Base-by-base conservation (phyloP, 164 flowering plant genomes). In the Brasenia schreberi region DNA sequence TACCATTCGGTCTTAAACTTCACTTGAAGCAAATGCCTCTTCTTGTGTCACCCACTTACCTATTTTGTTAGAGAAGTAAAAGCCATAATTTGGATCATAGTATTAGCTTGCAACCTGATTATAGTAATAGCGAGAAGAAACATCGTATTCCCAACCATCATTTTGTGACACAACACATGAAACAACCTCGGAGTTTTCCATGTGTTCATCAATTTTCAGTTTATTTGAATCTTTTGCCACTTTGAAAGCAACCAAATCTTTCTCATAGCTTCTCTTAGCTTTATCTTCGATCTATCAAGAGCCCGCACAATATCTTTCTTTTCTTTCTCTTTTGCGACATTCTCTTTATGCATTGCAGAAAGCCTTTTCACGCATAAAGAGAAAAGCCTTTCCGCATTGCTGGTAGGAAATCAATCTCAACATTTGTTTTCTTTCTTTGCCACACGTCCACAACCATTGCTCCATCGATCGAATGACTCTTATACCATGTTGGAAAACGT, bases 231-330 rank as follows among this genome's bases (percentile, higher is more conserved):
- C 81, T 73, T 84, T 82, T 44, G 83, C 75, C 75, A 85, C 87
- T 59, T 61, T 70, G 69, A 87, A 74, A 58, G 79, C 74, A 45
- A 83, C 86, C 63, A 91, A 62, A 77, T 94, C 98, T 79, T 90
- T 91, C 77, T 90, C 89, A 82, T 89, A 94, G 77, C 97, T 94
- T 59, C 88, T 87, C 61, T 75, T 82, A 23, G 98, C 98, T 94
- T 91, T n/a, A n/a, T n/a, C n/a, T n/a, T n/a, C n/a, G n/a, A n/a
- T n/a, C n/a, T n/a, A n/a, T n/a, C n/a, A n/a, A n/a, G n/a, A n/a
- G n/a, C n/a, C n/a, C n/a, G n/a, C n/a, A n/a, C n/a, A n/a, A n/a
- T n/a, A n/a, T n/a, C n/a, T n/a, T n/a, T n/a, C n/a, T n/a, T n/a
- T n/a, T n/a, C n/a, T n/a, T n/a, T n/a, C n/a, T n/a, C n/a, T n/a